Evolutionary conservation across 1,284 basidiomycete genomes (phyloP), one percentile per base, ranked within the genome.

Genomic region (Tylopilus sp.): DNA sequence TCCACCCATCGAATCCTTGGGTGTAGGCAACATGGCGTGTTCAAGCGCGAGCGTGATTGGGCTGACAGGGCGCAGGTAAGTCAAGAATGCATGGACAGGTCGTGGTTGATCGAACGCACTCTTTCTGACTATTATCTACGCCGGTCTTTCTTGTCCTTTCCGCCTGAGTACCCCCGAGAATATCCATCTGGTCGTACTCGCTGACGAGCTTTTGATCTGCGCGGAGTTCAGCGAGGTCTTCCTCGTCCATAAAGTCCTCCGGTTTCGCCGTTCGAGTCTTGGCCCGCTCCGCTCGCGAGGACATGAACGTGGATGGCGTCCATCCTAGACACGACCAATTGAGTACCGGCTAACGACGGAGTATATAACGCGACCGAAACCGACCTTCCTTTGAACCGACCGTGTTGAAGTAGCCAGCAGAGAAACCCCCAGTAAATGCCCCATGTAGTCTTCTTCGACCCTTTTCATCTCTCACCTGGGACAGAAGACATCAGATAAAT

Each of bases 241-340:
- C 96, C 39, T 97, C 95, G 70, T 99, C 95, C 95, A 99, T 99
- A 67, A 93, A 98, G 67, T 98, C 95, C 65, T 97, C 91, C 0
- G 88, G 83, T 11, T 80, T 77, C 15, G 75, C 71, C 0, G 67
- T 66, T 59, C 78, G 78, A 56, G 78, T 68, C 61, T 84, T 85
- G 24, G 85, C 82, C 31, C 91, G 79, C 38, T 89, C 85, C 15
- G 70, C 70, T 18, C 91, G 80, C 10, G 91, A 94, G 0, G 92
- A 94, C 18, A 91, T 84, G 67, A 98, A 99, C 3, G 90, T 88
- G 10, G 86, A 78, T 0, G 95, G 95, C 4, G 90, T 72, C 94
- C 95, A 99, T 80, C 96, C 94, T 93, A 59, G 9, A 51, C 14
- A 52, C 15, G 12, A 26, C 14, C 4, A 36, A 18, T 36, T 11